Evolutionary conservation across 495 filamentous ascomycete genomes (phyloP), one percentile per base, ranked within the genome.

Genomic region (Neohortaea acidophila): DNA sequence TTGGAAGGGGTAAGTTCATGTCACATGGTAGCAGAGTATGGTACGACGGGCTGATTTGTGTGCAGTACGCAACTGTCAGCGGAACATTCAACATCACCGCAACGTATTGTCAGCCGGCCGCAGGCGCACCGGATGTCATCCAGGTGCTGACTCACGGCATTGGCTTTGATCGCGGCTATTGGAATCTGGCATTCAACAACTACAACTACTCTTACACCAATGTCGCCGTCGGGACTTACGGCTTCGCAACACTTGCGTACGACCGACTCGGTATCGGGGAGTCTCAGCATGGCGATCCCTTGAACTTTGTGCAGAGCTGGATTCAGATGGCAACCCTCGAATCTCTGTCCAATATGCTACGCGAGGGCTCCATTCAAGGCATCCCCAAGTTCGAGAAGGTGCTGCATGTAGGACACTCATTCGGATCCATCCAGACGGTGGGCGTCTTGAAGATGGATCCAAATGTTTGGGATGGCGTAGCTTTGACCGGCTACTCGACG

Each of bases 71-170:
- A 17, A 65, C 53, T 18, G 50, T 65, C 19, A 41, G 46, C 3
- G 64, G 63, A 11, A 56, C 44, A 21, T 70, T 64, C 51, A 45
- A 61, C 11, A 64, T 72, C 47, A 55, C 44, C n/a, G 62, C 62
- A 1, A 59, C 57, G 5, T 70, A 63, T 49, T 72, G 67, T 50
- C 47, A 53, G 33, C 69, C 64, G 1, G 52, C 53, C 32, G 53
- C 39, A 7, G 57, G 51, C 3, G 52, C 51, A 0, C 54, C 50
- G 32, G 49, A 56, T 3, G 36, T 29, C 2, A 50, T 78, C 6
- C 73, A 77, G 49, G 43, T 79, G 25, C 51, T 77, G 4, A 73
- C 72, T 0, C 74, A 79, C 49, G 74, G 75, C 23, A 61, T 75
- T 49, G 71, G 68, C 11, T 75, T 73, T 44, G 69, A 74, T 42